A percentile compares a stretch with the other conserved stretches of the same genome.
Conservation (phyloP, 371 early-diverging fungal species). For the Apophysomyces ossiformis region DNA sequence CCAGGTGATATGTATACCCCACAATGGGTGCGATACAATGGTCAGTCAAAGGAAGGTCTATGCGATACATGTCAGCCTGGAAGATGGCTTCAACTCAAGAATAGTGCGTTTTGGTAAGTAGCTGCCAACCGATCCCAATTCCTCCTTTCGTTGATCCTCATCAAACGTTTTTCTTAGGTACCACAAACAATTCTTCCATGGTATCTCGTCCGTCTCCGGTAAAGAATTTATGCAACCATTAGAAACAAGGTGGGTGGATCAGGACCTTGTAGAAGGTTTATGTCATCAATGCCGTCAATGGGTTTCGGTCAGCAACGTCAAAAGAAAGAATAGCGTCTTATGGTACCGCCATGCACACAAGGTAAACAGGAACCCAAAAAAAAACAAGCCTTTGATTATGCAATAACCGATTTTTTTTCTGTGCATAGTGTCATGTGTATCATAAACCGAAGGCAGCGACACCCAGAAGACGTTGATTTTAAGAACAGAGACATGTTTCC, state of each 20-base stretch:
- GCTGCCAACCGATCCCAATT: not conserved
- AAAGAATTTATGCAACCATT: slow-evolving; percentile 77
- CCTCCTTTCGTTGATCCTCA: slow-evolving; percentile 3
- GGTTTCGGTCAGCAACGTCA: slow-evolving; percentile 81
- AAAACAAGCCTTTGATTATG: not conserved
- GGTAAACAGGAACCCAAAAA: slow-evolving; percentile 30
- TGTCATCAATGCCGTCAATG: slow-evolving; percentile 89
- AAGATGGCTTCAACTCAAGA: slow-evolving; percentile 92
- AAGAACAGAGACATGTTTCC: not conserved
- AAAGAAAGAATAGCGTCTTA: slow-evolving; percentile 78
- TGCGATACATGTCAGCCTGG: slow-evolving; percentile 89
- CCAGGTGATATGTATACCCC: slow-evolving; percentile 89
- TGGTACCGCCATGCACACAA: slow-evolving; percentile 95
- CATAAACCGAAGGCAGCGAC: slow-evolving; percentile 70
- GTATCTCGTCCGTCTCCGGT: slow-evolving; percentile 91
- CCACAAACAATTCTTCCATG: slow-evolving; percentile 92
- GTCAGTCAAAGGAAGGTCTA: slow-evolving; percentile 85
- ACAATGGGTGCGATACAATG: slow-evolving; percentile 81
- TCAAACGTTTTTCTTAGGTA: slow-evolving; percentile 57
- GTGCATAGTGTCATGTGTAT: slow-evolving; percentile 78
- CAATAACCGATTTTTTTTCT: not conserved
- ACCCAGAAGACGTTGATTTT: slow-evolving; percentile 5
- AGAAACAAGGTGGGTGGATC: slow-evolving; percentile 71
- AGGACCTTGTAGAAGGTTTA: slow-evolving; percentile 79
- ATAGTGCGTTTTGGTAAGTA: slow-evolving; percentile 87